Percentiles rank a stretch among this genome's conserved stretches.
Conservation (phyloP, 2,329 filamentous ascomycete genomes). For the Penicillium sp. region DNA sequence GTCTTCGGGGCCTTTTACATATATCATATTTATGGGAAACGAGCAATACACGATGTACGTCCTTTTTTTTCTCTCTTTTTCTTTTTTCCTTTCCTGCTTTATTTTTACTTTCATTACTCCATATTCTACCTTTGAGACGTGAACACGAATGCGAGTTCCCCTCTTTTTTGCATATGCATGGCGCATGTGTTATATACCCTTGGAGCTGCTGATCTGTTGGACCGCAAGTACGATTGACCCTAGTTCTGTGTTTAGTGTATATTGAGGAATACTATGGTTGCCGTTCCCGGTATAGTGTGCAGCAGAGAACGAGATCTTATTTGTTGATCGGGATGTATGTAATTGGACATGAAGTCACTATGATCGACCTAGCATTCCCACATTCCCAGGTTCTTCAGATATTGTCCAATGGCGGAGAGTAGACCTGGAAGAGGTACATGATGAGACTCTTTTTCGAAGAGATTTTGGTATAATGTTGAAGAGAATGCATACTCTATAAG, state of each 20-base stretch:
- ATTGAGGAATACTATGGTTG: too few relatives aligned
- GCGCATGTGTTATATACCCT: neutral
- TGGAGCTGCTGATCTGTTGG: neutral
- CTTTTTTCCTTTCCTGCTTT: neutral
- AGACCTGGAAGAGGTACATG: too few relatives aligned
- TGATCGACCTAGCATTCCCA: too few relatives aligned
- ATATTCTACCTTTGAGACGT: neutral
- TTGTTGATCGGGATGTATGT: too few relatives aligned
- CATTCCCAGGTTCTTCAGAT: too few relatives aligned
- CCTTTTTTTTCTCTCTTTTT: slow-evolving; percentile 10
- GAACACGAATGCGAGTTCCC: neutral
- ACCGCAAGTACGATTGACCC: neutral
- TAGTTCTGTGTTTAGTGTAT: neutral
- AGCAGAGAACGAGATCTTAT: too few relatives aligned
- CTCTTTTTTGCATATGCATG: neutral
- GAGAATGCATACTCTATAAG: too few relatives aligned
- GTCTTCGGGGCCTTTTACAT: neutral
- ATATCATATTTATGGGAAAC: slow-evolving; percentile 18
- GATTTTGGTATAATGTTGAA: too few relatives aligned
- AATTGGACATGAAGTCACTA: too few relatives aligned
- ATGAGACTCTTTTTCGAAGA: too few relatives aligned
- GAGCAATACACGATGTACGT: slow-evolving; percentile 26
- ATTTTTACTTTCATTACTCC: neutral
- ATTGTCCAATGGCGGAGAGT: too few relatives aligned
- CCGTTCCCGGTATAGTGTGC: too few relatives aligned